Percentiles rank a stretch among this genome's conserved stretches.
Evolutionary conservation across 352 stramenopile species (phyloP).

Genomic region (Pythium apleroticum): DNA sequence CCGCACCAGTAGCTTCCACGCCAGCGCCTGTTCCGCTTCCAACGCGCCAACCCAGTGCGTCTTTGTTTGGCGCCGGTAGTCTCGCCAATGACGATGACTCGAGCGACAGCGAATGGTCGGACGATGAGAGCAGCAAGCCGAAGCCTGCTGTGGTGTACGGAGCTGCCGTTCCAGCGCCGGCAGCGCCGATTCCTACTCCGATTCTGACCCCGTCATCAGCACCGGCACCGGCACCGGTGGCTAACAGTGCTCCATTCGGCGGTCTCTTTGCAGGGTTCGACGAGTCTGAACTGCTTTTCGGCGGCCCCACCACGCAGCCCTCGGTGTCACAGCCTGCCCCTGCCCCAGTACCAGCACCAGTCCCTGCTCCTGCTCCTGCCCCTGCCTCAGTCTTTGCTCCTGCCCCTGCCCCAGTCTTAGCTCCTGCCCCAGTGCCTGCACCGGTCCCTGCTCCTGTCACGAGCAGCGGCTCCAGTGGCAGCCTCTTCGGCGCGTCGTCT

Average conservation of each 20-base stretch:
- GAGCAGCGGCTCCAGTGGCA: neutral
- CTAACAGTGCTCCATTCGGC: constrained; percentile 4
- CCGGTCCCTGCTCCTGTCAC: constrained; percentile 5
- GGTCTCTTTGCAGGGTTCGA: constrained; percentile 16
- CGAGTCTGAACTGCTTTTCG: constrained; percentile 11
- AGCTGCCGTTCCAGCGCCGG: constrained; percentile 20
- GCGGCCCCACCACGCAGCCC: neutral
- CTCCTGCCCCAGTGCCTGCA: neutral
- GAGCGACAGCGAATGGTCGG: constrained; percentile 31
- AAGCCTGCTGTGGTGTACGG: constrained; percentile 4
- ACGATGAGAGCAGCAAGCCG: constrained; percentile 22
- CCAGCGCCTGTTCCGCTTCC: constrained; percentile 1
- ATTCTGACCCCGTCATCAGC: constrained; percentile 26
- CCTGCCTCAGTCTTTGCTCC: neutral
- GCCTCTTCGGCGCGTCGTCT: constrained; percentile 31
- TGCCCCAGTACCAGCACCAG: neutral
- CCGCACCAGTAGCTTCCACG: neutral
- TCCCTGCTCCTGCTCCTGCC: constrained; percentile 4
- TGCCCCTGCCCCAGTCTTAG: neutral
- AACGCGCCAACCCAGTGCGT: neutral
- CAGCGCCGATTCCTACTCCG: constrained; percentile 1
- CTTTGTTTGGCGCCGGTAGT: constrained; percentile 22
- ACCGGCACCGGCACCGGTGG: constrained; percentile 15
- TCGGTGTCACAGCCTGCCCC: neutral
- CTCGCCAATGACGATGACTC: constrained; percentile 15